Evolutionary conservation across 2,329 filamentous ascomycete species (phyloP).

Genomic region (Claviceps humidiphila): DNA sequence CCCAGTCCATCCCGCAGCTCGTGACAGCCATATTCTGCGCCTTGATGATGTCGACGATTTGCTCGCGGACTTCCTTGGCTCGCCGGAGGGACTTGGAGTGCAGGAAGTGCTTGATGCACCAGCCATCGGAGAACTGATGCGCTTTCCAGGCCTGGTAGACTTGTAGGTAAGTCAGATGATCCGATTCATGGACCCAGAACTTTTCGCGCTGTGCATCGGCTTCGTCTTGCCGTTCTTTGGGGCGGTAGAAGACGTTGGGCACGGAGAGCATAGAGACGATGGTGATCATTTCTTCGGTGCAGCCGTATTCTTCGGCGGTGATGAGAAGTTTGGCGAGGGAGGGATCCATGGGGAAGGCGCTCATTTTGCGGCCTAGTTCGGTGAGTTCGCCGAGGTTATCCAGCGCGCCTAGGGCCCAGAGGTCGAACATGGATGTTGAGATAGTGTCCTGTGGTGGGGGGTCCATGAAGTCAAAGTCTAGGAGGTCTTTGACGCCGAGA

Average conservation of each 20-base stretch:
- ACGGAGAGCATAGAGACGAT: slow-evolving; percentile 98
- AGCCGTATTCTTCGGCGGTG: slow-evolving; percentile 77
- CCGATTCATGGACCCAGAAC: slow-evolving; percentile 95
- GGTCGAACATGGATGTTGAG: slow-evolving; percentile 89
- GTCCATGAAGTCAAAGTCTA: slow-evolving; percentile 99
- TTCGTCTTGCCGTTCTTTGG: slow-evolving; percentile 92
- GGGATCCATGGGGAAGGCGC: slow-evolving; percentile 95
- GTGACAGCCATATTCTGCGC: slow-evolving; percentile 80
- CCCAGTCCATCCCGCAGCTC: slow-evolving; percentile 94
- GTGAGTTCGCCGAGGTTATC: slow-evolving; percentile 93
- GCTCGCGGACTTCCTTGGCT: slow-evolving; percentile 87
- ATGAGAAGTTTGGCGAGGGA: slow-evolving; percentile 90
- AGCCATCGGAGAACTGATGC: slow-evolving; percentile 79
- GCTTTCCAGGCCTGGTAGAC: slow-evolving; percentile 93
- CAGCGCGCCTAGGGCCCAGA: slow-evolving; percentile 88
- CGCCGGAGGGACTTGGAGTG: slow-evolving; percentile 88
- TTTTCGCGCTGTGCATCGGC: slow-evolving; percentile 92
- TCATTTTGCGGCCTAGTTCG: slow-evolving; percentile 79
- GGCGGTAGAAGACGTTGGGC: slow-evolving; percentile 90
- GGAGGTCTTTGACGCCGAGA: slow-evolving; percentile 79
- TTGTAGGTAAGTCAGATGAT: slow-evolving; percentile 89
- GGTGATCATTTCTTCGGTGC: slow-evolving; percentile 94
- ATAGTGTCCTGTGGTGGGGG: slow-evolving; percentile 96
- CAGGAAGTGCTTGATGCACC: slow-evolving; percentile 87
- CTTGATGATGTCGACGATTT: slow-evolving; percentile 86